Evolutionary conservation across 1,284 basidiomycete genomes (phyloP).

Genomic region (Cryptococcus wingfieldii): DNA sequence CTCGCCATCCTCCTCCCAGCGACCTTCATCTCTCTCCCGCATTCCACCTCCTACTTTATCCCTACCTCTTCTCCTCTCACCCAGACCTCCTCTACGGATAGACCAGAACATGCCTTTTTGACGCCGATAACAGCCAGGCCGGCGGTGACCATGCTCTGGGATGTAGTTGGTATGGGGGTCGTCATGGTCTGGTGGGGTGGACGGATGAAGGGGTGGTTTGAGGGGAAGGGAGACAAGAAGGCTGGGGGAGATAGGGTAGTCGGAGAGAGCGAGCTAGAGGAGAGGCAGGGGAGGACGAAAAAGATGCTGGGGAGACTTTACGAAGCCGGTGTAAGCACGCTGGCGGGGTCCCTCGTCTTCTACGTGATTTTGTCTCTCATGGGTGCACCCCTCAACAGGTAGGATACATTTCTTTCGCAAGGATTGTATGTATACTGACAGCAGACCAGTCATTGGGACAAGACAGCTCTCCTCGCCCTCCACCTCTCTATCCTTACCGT

Average conservation of each 20-base stretch:
- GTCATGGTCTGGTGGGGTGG: constrained; percentile 70
- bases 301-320: constrained; percentile 16
- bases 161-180: constrained; percentile 57
- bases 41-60: constrained; percentile 54
- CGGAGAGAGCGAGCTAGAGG: constrained; percentile 28
- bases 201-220: constrained; percentile 58
- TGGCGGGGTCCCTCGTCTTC: constrained; percentile 53
- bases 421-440: constrained; percentile 24
- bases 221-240: background rate
- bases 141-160: constrained; percentile 58
- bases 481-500: constrained; percentile 64
- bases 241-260: background rate
- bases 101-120: constrained; percentile 63
- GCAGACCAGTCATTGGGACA: constrained; percentile 27
- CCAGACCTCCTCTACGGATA: constrained; percentile 49
- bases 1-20: constrained; percentile 65
- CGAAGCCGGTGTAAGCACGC: constrained; percentile 60
- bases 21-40: constrained; percentile 62
- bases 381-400: constrained; percentile 68
- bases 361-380: constrained; percentile 61
- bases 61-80: constrained; percentile 14
- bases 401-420: constrained; percentile 48
- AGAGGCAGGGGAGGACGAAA: constrained; percentile 42
- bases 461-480: constrained; percentile 64
- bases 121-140: constrained; percentile 64